Base-by-base conservation (phyloP, 495 filamentous ascomycete genomes). In the Penicillium malachiteum region DNA sequence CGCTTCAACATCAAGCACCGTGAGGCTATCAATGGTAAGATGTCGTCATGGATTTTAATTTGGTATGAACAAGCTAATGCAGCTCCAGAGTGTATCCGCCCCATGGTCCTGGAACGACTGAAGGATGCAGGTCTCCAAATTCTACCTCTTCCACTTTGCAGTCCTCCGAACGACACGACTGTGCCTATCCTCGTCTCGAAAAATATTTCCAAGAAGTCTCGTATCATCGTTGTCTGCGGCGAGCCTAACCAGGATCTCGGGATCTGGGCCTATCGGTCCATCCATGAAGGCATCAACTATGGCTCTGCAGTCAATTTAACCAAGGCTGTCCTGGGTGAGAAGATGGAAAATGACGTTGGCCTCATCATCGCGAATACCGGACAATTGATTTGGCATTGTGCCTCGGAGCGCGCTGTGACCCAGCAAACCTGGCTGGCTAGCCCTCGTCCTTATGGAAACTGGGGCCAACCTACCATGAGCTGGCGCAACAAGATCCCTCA, bases 221-320 rank as follows among this genome's bases (percentile, higher is more conserved):
- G 88, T 11, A 72, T 96, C 9, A 71, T 95, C n/a, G 67, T 96
- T 50, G 73, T 94, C 50, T 80, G 95, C 58, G 87, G 88, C 54
- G 86, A 93, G 54, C 65, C 78, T 2, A 57, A 52, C 10, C 87
- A 95, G 62, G 86, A 93, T 49, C 75, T 94, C 3, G 90, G 89
- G 3, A 74, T 92, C 48, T 83, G 90, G 59, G 81, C 90, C 6
- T 87, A 87, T 62, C 86, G 90, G 12, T 73, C 81, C 7, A 65
- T 87, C 16, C 78, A 82, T 51, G 56, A 64, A 3, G 82, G 87
- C 41, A 77, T 95, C 60, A 74, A 84, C 60, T 73, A 75, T 5
- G 91, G 89, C 21, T 88, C 86, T 4, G 78, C 82, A 30, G 66
- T 92, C 33, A 69, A 78, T 32, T 73, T 93, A 59, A 78, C 85